These are phyloP conservation scores for Lentithecium fluviatile DNA, from an alignment of 495 filamentous ascomycete species.

Conservation along the genomic window DNA sequence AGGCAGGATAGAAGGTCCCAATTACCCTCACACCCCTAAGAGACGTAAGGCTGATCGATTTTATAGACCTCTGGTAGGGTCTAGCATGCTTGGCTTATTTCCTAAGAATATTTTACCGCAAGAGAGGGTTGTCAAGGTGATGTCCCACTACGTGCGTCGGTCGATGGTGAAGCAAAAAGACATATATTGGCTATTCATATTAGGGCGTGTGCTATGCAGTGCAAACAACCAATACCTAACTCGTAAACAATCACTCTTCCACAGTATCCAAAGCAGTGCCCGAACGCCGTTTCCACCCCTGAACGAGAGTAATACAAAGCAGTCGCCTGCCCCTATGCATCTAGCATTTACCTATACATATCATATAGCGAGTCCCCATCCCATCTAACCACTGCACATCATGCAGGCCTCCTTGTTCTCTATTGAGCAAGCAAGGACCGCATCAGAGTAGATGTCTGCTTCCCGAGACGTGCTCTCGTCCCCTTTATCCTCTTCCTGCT, in stretches of 20 bases:
- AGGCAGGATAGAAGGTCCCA: too few relatives aligned
- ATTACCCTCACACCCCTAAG: too few relatives aligned
- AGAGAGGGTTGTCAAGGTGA: too few relatives aligned
- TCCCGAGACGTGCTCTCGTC: conserved; percentile 68
- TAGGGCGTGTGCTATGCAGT: not conserved
- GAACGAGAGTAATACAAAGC: conserved; percentile 5
- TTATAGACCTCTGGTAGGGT: too few relatives aligned
- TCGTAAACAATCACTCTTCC: not conserved
- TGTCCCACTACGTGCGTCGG: too few relatives aligned
- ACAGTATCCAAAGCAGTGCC: not conserved
- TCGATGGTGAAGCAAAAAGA: too few relatives aligned
- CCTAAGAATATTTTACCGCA: too few relatives aligned
- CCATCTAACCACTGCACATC: conserved; percentile 78
- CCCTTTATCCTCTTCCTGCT: conserved; percentile 64
- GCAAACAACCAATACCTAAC: not conserved
- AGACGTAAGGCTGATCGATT: too few relatives aligned
- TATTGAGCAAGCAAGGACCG: conserved; percentile 86
- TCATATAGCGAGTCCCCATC: not conserved
- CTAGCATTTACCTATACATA: conserved; percentile 7
- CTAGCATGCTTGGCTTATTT: too few relatives aligned
- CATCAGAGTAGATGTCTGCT: conserved; percentile 88
- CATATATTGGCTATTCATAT: not conserved
- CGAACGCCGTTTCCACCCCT: not conserved
- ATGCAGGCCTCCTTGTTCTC: conserved; percentile 86
- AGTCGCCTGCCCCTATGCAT: not conserved